Base-by-base conservation (phyloP, 2,329 filamentous ascomycete species). In the Aspergillus neoniger region DNA sequence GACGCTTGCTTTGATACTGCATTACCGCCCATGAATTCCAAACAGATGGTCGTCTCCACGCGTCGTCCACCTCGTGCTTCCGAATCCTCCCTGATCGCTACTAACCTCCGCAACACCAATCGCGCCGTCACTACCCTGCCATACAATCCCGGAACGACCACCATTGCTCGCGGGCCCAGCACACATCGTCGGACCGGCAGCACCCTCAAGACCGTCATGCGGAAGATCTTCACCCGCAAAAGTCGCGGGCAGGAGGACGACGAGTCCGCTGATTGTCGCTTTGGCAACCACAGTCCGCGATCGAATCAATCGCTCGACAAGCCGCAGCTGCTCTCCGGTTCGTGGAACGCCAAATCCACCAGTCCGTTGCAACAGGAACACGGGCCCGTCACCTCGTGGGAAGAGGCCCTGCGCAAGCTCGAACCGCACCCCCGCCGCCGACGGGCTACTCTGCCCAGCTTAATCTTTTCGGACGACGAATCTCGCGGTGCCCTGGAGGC, bases 391-490 rank as follows among this genome's bases (percentile, higher is more conserved):
- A 67, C 65, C 5, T 51, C 65, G n/a, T 49, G 65, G 19, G 64
- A 65, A 14, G 65, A 61, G 39, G 63, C 65, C 7, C 66, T 71
- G n/a, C 55, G 68, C 17, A 62, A 63, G 8, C 61, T 70, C 8
- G 64, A 67, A 23, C 58, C 69, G 21, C 62, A 64, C 5, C 66
- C 68, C 10, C 70, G 69, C 23, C 71, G 70, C 41, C 71, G 79
- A 61, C 74, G 79, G 48, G 79, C 78, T 7, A 81, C 79, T 1
- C 69, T 81, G 15, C 79, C 79, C 1, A 81, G 78, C 59, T 64
- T 81, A 41, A 70, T 80, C 10, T 72, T 80, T 38, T 77, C 76
- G 5, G 75, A 80, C 14, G 73, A 78, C 8, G 77, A 76, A 52
- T 72, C 71, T 5, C 71, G 72, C 25, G 70, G 67, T 55, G 68